Evolutionary conservation across 140 eudicot genomes (phyloP).

Genomic region (Bidens hawaiensis): DNA sequence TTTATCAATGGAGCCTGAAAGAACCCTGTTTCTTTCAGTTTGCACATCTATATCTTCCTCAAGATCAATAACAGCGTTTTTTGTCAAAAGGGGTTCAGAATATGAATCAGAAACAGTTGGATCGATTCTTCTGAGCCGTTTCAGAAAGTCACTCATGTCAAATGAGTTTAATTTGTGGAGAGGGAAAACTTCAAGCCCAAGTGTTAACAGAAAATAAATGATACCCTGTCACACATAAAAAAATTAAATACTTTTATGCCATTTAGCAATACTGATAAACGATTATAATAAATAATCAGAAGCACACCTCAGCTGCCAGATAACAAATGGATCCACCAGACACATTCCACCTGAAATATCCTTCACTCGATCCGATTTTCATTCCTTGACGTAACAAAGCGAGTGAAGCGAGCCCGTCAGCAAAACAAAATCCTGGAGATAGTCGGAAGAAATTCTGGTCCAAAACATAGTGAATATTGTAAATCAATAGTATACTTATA

Average conservation of each 20-base stretch:
- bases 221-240: slow-evolving; percentile 53
- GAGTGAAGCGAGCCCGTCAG: slow-evolving; percentile 96
- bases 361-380: slow-evolving; percentile 68
- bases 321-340: slow-evolving; percentile 91
- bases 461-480: slow-evolving; percentile 8
- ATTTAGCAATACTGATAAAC: slow-evolving; percentile 3
- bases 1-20: slow-evolving; percentile 74
- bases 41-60: slow-evolving; percentile 86
- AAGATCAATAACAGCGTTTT: slow-evolving; percentile 35
- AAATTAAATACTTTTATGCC: neutral
- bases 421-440: slow-evolving; percentile 98
- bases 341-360: slow-evolving; percentile 85
- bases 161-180: slow-evolving; percentile 41
- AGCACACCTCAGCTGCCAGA: slow-evolving; percentile 79
- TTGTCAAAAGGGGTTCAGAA: slow-evolving; percentile 76
- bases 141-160: slow-evolving; percentile 35
- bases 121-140: slow-evolving; percentile 26
- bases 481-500: neutral
- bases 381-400: slow-evolving; percentile 90
- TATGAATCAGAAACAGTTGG: slow-evolving; percentile 26
- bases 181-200: slow-evolving; percentile 71
- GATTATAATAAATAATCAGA: slow-evolving; percentile 11
- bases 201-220: slow-evolving; percentile 63
- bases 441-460: slow-evolving; percentile 86
- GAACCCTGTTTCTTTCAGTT: slow-evolving; percentile 79